A percentile compares a stretch with the other conserved stretches of the same genome.
These are phyloP conservation scores for Rosa chinensis DNA, from an alignment of 306 rosid species.

Conservation along the genomic window DNA sequence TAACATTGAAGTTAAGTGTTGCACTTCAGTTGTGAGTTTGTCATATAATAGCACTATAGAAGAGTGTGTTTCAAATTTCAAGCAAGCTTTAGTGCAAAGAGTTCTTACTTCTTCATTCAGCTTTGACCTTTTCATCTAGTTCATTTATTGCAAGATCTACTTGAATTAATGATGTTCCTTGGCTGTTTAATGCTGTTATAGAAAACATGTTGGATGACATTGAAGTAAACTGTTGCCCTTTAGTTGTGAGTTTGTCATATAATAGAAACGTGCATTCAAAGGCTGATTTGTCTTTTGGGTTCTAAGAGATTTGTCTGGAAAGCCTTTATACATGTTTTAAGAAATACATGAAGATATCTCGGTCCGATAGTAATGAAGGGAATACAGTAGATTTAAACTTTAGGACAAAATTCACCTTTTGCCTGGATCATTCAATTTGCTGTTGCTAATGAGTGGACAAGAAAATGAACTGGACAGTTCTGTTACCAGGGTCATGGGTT, in stretches of 20 bases:
- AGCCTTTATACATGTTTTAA: background rate
- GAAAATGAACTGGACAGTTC: background rate
- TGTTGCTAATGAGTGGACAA: background rate
- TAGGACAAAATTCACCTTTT: background rate
- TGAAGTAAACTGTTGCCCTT: background rate
- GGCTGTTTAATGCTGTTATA: background rate
- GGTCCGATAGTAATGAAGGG: background rate
- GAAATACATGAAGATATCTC: background rate
- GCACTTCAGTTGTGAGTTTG: background rate
- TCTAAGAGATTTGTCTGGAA: background rate
- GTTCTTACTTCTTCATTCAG: background rate
- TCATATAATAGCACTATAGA: background rate
- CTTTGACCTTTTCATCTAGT: background rate
- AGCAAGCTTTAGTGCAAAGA: background rate
- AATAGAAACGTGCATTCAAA: background rate
- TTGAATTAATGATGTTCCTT: background rate
- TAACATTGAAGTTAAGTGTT: background rate
- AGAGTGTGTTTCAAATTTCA: slow-evolving; percentile 1
- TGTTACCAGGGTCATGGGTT: background rate
- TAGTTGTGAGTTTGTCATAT: background rate
- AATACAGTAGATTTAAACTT: background rate
- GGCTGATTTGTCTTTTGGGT: background rate
- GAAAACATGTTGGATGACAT: background rate
- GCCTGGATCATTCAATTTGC: background rate
- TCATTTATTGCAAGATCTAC: background rate